phyloP scores from a whole-genome alignment of 2,329 filamentous ascomycete species.

The Fusarium sp. region DNA sequence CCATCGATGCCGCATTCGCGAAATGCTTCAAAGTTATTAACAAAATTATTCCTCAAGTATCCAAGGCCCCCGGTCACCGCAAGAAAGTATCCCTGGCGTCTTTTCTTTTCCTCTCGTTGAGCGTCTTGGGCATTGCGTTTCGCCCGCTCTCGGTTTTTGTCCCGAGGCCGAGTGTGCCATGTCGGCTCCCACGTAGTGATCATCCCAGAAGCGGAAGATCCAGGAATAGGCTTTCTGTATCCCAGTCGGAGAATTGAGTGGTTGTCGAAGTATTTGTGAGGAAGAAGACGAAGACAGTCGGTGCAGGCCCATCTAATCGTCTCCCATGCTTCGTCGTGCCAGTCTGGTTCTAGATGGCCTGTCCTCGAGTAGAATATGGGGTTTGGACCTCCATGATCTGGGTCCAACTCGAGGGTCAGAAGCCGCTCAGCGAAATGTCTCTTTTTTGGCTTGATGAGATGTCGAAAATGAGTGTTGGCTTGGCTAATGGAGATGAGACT shows the following conservation, averaged over 20 bases:
- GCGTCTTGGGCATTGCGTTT: not conserved
- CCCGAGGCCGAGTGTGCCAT: not conserved
- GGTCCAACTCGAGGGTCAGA: conserved; percentile 6
- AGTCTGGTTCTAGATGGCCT: not conserved
- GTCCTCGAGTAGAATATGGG: conserved; percentile 6
- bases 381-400: conserved; percentile 14
- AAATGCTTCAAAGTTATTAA: not conserved
- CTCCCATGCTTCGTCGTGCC: not conserved
- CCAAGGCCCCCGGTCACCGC: conserved; percentile 1
- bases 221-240: conserved; percentile 30
- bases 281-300: conserved; percentile 30
- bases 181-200: conserved; percentile 25
- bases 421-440: conserved; percentile 28
- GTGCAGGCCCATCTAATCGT: conserved; percentile 36
- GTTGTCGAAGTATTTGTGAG: conserved; percentile 28
- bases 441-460: conserved; percentile 21
- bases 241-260: conserved; percentile 6
- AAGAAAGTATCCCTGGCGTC: conserved; percentile 7
- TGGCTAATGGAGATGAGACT: conserved; percentile 35
- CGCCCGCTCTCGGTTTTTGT: not conserved
- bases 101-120: not conserved
- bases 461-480: conserved; percentile 21
- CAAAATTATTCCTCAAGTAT: fast-evolving
- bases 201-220: not conserved
- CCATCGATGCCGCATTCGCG: not conserved